These are phyloP conservation scores for Golubevia sp. DNA, from an alignment of 1,284 basidiomycete genomes.

Conservation along the genomic window DNA sequence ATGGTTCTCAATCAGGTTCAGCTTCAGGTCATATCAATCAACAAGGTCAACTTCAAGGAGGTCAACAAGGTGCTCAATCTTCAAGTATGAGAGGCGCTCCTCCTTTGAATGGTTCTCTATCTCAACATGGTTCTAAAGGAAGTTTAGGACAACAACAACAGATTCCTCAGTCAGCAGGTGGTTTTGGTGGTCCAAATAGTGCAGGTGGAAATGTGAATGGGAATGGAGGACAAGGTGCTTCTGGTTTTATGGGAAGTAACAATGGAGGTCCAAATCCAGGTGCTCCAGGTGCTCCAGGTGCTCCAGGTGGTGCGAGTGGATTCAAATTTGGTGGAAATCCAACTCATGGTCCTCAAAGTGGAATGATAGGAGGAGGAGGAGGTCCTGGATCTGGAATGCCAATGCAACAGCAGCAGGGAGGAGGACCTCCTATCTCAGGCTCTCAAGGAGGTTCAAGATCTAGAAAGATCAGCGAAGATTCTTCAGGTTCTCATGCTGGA, in stretches of 20 bases:
- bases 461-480: slow-evolving; percentile 32
- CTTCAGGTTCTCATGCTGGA: slow-evolving; percentile 3
- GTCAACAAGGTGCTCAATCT: neutral
- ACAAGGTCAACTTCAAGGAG: neutral
- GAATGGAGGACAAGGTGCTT: slow-evolving; percentile 10
- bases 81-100: slow-evolving; percentile 1
- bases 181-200: slow-evolving; percentile 4
- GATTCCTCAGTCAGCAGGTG: slow-evolving; percentile 1
- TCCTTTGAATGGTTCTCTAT: slow-evolving; percentile 25
- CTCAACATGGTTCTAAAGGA: slow-evolving; percentile 1
- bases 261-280: slow-evolving; percentile 17
- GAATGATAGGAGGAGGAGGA: neutral
- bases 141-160: neutral
- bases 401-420: neutral
- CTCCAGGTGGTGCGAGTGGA: slow-evolving; percentile 36
- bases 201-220: slow-evolving; percentile 25
- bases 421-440: slow-evolving; percentile 14
- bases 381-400: neutral
- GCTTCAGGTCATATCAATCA: slow-evolving; percentile 1
- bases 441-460: slow-evolving; percentile 30
- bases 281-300: slow-evolving; percentile 12
- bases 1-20: neutral
- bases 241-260: slow-evolving; percentile 10
- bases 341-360: slow-evolving; percentile 11
- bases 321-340: slow-evolving; percentile 42